Evolutionary conservation across 345 rosid genomes (phyloP).

Genomic region (Gossypium anomalum): DNA sequence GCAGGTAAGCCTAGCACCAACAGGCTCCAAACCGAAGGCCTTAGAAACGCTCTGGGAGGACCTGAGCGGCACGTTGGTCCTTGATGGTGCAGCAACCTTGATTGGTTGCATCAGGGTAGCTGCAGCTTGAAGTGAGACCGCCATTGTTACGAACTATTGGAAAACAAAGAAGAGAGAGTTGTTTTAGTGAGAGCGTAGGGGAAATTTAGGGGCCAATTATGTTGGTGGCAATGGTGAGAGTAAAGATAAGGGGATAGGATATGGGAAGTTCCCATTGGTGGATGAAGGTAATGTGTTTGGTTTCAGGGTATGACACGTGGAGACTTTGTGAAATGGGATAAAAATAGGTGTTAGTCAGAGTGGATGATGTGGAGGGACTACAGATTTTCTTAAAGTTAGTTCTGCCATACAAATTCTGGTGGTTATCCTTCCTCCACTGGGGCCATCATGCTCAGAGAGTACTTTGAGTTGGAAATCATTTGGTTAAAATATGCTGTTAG

Average conservation of each 20-base stretch:
- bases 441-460: too few species aligned
- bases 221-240: constrained; percentile 22
- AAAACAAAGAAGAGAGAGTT: background rate
- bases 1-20: constrained; percentile 59
- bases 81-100: constrained; percentile 43
- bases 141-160: constrained; percentile 35
- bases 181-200: background rate
- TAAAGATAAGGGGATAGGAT: constrained; percentile 66
- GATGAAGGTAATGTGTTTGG: constrained; percentile 27
- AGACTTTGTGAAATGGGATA: constrained; percentile 16
- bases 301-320: constrained; percentile 50
- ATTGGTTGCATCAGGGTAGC: constrained; percentile 79
- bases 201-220: background rate
- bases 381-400: background rate
- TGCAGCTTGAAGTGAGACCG: constrained; percentile 87
- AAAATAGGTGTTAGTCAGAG: constrained; percentile 31
- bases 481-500: too few species aligned
- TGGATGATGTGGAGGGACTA: constrained; percentile 24
- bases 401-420: too few species aligned
- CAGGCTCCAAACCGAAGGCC: constrained; percentile 56
- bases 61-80: constrained; percentile 39
- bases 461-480: too few species aligned
- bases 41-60: constrained; percentile 44
- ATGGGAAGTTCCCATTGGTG: constrained; percentile 66
- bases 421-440: too few species aligned